Evolutionary conservation across 2,329 filamentous ascomycete species (phyloP), one percentile per base, ranked within the genome.

Genomic region (Chrysosporium queenslandicum): DNA sequence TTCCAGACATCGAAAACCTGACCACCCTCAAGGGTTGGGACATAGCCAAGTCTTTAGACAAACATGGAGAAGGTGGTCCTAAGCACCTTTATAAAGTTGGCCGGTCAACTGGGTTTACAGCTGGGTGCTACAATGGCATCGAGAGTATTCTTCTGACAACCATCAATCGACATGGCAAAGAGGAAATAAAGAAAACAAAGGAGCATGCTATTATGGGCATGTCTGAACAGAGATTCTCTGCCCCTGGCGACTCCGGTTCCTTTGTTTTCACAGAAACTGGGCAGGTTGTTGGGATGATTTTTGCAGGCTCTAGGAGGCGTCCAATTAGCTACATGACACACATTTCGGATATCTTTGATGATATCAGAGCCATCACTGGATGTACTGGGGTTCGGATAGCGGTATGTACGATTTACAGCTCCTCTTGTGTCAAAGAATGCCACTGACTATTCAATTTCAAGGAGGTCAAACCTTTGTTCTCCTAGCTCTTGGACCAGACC

Each of bases 211-310:
- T 43, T 43, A 25, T 34, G 21, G 43, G 43, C 43, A 34, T 18
- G 34, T 43, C 48, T 43, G 48, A 12, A 21, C 27, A 29, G 27
- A 27, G 36, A 2, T 52, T 52, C 25, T 45, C 49, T 18, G 39
- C 8, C 25, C 40, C 23, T 46, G 49, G 49, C 21, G 49, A 52
- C 30, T 52, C 49, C 27, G 49, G 49, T 18, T 42, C 49, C 18
- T 45, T 52, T 27, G 47, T 50, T 16, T 50, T 50, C n/a, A 40
- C 36, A 21, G 11, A n/a, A 27, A 16, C 41, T 8, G 36, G 12
- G 27, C 27, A 41, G 12, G 34, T 29, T 30, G 14, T 50, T 9
- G 47, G 47, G 4, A 20, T 50, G 21, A 32, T 50, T 39, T 42
- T 50, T 16, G 5, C 34, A 14, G 36, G 47, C 18, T 23, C 27